Evolutionary conservation across 2,329 filamentous ascomycete genomes (phyloP).

Genomic region (Neofusicoccum parvum): DNA sequence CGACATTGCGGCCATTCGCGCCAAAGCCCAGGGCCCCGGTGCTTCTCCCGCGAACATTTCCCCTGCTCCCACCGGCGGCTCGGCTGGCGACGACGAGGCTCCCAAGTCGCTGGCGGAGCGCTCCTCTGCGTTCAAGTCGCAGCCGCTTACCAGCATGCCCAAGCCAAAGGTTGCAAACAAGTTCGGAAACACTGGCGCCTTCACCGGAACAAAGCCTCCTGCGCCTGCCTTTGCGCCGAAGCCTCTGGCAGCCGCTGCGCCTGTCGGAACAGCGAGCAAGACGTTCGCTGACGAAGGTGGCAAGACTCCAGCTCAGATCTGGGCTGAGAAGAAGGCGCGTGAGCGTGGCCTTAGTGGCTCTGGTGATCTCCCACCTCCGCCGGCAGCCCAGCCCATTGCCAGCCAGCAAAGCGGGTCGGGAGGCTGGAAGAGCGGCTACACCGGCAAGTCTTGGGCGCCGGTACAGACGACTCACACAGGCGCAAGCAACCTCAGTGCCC

Average conservation of each 20-base stretch:
- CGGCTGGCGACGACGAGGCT: conserved; percentile 51
- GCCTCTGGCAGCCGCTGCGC: conserved; percentile 59
- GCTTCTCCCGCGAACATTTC: conserved; percentile 40
- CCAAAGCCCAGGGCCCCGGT: conserved; percentile 71
- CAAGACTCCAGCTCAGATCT: conserved; percentile 94
- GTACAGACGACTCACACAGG: conserved; percentile 76
- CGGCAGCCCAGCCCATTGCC: conserved; percentile 35
- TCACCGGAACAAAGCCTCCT: conserved; percentile 87
- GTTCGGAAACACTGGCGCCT: conserved; percentile 72
- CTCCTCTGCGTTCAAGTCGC: conserved; percentile 69
- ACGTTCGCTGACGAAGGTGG: conserved; percentile 94
- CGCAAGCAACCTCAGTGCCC: conserved; percentile 55
- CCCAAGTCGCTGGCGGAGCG: conserved; percentile 73
- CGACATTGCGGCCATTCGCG: conserved; percentile 91
- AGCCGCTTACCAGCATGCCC: conserved; percentile 78
- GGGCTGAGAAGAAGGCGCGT: conserved; percentile 95
- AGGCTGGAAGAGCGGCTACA: conserved; percentile 87
- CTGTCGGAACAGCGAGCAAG: conserved; percentile 79
- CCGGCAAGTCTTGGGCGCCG: conserved; percentile 85
- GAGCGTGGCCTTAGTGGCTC: conserved; percentile 63
- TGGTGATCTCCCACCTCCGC: conserved; percentile 51
- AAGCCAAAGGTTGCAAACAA: conserved; percentile 95
- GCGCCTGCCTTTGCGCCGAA: conserved; percentile 71
- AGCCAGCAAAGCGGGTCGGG: conserved; percentile 70
- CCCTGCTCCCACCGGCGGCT: conserved; percentile 47